Base-by-base conservation (phyloP, 805 yeast species). In the Saccharomyces mikatae region DNA sequence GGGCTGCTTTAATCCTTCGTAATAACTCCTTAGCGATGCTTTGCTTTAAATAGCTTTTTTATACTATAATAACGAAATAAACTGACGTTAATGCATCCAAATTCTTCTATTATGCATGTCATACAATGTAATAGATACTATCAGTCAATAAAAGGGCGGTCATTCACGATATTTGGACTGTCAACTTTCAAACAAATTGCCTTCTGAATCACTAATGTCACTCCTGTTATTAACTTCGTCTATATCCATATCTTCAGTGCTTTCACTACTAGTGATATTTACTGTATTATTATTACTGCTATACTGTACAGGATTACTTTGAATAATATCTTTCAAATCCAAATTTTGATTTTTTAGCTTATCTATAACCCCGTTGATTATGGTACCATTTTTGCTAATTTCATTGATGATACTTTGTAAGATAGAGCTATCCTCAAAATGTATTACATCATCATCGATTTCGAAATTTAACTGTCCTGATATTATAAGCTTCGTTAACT, bases 381-480 rank as follows among this genome's bases (percentile, higher is more conserved):
- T n/a, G 14, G 47, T 24, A 22, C 22, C 21, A 14, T 55, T 41
- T 41, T 27, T 26, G 4, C 46, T 21, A 54, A 32, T 22, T 31
- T 24, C 17, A 17, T 21, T 3, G 41, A 26, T 5, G 41, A n/a
- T 22, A 36, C 36, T 27, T 29, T 46, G 17, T 50, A 46, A 28
- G 36, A 53, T 41, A 53, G 58, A 22, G 22, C 51, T 50, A 22
- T 46, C 55, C 36, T 49, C 49, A 44, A 58, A 61, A 21, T 13
- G 41, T 29, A 64, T 54, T 10, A 56, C 44, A 49, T 60, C 65
- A 14, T 56, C 64, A 2, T 54, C 50, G 2, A 66, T 52, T 44
- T 52, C 56, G 29, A 66, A 61, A 51, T 64, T 64, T 30, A 68
- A 49, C 22, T 56, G 52, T n/a, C 60, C 57, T 2, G 60, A 57